Evolutionary conservation across 345 rosid genomes (phyloP).

Genomic region (Populus ilicifolia): DNA sequence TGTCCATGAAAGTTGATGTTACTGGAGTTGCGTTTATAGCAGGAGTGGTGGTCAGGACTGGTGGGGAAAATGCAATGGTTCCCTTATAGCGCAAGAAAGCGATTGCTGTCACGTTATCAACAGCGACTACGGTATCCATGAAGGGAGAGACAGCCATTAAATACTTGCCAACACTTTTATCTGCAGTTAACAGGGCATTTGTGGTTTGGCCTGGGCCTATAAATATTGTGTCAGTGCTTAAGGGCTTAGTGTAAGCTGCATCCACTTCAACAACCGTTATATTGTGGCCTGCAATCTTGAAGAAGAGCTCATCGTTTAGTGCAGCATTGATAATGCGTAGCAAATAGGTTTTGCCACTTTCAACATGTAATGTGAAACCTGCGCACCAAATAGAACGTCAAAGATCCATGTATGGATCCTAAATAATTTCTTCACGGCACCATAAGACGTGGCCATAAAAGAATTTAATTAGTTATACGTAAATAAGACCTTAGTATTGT

Average conservation of each 20-base stretch:
- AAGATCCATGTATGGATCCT: neutral
- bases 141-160: conserved; percentile 61
- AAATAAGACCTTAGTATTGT: neutral
- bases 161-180: conserved; percentile 42
- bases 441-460: neutral
- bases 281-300: conserved; percentile 59
- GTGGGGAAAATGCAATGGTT: conserved; percentile 32
- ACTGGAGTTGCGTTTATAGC: conserved; percentile 53
- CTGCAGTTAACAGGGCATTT: conserved; percentile 51
- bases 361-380: conserved; percentile 52
- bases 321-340: conserved; percentile 63
- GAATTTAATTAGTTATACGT: neutral
- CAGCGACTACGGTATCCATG: conserved; percentile 64
- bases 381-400: neutral
- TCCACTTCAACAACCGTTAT: conserved; percentile 68
- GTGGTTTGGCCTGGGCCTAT: conserved; percentile 80
- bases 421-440: neutral
- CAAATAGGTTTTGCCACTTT: conserved; percentile 53
- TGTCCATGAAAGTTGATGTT: conserved; percentile 30
- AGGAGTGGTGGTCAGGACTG: conserved; percentile 41
- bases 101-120: conserved; percentile 45
- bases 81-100: conserved; percentile 47
- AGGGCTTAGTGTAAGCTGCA: conserved; percentile 57
- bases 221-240: conserved; percentile 46
- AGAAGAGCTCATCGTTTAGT: conserved; percentile 70